Evolutionary conservation across 129 eudicot genomes (phyloP), one percentile per base, ranked within the genome.

Genomic region (Solidago caesia): DNA sequence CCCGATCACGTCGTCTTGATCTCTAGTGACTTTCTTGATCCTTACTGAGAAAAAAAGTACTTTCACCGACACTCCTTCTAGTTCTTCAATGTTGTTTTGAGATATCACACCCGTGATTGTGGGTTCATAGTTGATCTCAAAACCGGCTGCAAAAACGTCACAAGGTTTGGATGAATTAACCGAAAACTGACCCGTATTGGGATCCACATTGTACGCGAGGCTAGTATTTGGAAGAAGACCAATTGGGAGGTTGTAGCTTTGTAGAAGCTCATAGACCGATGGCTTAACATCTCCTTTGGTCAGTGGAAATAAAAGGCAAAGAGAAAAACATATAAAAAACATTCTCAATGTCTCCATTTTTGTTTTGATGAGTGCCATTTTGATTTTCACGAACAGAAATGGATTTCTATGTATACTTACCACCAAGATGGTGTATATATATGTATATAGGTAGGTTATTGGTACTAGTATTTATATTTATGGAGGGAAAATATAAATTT

Each of bases 191-290:
- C 96, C 92, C 14, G 85, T 87, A 71, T 15, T 13, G 4, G 25
- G 15, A 73, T 90, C 85, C 8, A 87, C 66, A 45, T 84, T 85
- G 79, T 90, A 90, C 0, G 44, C 60, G 10, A 74, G 61, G 5
- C 61, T 80, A 7, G 80, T 86, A 11, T 67, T 12, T 4, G 88
- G 91, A 51, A 87, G 91, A 59, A 87, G 71, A 2, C 91, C 91
- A 7, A 73, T 29, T 5, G 91, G 91, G 39, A 87, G 83, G 47
- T 81, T 75, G 81, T 81, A 87, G 39, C 79, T 60, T 46, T 79
- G 47, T 5, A 87, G 65, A 8, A 52, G 70, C 0, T 81, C 74
- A 71, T 87, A 87, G 8, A 57, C 86, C 0, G 88, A 67, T 4
- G 39, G 48, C 47, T 29, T 9, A 5, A 0, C 46, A 44, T 44